Conservation (phyloP, 1,139 yeast genomes). For the Magnusiomyces paraingens region DNA sequence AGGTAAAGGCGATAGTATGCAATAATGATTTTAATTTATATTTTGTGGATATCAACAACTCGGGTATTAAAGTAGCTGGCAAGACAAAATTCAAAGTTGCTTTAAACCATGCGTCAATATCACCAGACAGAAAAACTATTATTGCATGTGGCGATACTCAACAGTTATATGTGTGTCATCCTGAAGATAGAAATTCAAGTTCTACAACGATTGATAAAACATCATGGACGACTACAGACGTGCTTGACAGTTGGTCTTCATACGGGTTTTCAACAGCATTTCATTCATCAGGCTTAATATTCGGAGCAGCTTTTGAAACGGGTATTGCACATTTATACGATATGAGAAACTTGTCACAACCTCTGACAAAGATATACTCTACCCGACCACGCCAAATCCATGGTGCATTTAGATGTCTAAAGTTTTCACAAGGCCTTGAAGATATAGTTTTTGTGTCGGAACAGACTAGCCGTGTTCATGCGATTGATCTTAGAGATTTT, state of each 20-base stretch:
- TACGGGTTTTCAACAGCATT: constrained; percentile 82
- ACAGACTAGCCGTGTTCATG: constrained; percentile 80
- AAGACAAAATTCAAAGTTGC: constrained; percentile 45
- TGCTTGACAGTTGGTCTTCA: constrained; percentile 56
- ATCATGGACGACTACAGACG: constrained; percentile 25
- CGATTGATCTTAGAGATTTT: constrained; percentile 68
- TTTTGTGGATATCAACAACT: constrained; percentile 50
- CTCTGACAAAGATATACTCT: constrained; percentile 36
- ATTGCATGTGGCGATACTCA: constrained; percentile 57
- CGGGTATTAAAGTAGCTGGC: constrained; percentile 38
- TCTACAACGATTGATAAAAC: not conserved
- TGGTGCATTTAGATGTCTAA: constrained; percentile 61
- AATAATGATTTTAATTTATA: constrained; percentile 76
- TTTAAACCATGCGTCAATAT: constrained; percentile 53
- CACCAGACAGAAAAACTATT: constrained; percentile 50
- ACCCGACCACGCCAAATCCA: constrained; percentile 31
- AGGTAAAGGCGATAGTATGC: constrained; percentile 55
- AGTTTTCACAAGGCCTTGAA: constrained; percentile 64
- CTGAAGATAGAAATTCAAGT: constrained; percentile 25
- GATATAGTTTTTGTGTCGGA: constrained; percentile 74
- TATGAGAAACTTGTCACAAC: constrained; percentile 47
- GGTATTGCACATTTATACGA: constrained; percentile 77
- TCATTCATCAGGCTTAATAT: constrained; percentile 61
- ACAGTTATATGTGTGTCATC: constrained; percentile 45
- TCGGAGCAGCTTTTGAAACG: constrained; percentile 79